phyloP scores from a whole-genome alignment of 2,329 filamentous ascomycete species.

The Emergomyces pasteurianus region DNA sequence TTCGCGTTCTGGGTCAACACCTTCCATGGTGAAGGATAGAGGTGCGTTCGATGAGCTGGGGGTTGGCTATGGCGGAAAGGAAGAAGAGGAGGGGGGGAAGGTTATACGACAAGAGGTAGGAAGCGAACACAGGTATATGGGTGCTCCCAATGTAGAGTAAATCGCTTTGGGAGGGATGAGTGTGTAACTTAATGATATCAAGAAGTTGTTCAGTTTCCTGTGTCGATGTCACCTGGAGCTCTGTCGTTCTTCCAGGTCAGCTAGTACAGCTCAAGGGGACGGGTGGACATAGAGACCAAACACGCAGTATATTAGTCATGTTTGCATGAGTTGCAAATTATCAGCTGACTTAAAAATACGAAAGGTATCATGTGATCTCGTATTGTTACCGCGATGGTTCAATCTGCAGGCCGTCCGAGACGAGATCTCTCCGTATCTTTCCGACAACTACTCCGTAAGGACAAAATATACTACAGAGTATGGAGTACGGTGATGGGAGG shows the following conservation, averaged over 20 bases:
- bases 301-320: not conserved
- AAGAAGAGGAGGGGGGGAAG: not conserved
- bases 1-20: constrained; percentile 42
- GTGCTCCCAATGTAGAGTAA: not conserved
- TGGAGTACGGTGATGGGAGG: too few species aligned
- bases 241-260: not conserved
- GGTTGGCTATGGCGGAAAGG: constrained; percentile 2
- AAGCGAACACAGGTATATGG: too few species aligned
- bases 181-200: not conserved
- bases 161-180: not conserved
- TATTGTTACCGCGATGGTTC: not conserved
- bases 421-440: too few species aligned
- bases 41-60: not conserved
- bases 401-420: too few species aligned
- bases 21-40: constrained; percentile 23
- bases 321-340: not conserved
- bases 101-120: not conserved
- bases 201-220: too few species aligned
- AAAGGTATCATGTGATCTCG: not conserved
- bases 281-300: not conserved
- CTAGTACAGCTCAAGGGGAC: not conserved
- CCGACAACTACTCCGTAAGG: too few species aligned
- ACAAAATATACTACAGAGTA: too few species aligned
- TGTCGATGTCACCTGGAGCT: too few species aligned
- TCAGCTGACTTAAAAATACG: too few species aligned